These are phyloP conservation scores for Prunella vulgaris DNA, from an alignment of 257 asterid species.

Conservation along the genomic window DNA sequence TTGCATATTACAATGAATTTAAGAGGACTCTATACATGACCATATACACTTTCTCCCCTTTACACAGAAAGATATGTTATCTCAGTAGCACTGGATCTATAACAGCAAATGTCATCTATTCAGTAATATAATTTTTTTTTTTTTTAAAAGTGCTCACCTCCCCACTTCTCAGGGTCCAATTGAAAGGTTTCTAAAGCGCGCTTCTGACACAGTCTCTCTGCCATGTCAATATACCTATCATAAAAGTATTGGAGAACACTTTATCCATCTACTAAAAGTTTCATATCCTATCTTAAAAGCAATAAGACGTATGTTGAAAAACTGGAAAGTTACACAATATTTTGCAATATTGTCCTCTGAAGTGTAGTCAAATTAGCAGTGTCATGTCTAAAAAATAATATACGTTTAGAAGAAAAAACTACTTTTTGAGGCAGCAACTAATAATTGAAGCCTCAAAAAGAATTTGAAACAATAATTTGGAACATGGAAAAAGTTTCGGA, in stretches of 20 bases:
- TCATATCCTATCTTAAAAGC: background rate
- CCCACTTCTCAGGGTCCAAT: conserved; percentile 93
- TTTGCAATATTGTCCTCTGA: background rate
- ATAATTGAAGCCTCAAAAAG: no score
- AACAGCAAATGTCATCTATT: no score
- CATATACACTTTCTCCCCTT: background rate
- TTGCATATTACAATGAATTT: background rate
- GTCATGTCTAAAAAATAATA: background rate
- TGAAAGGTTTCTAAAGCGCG: conserved; percentile 84
- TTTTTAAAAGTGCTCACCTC: conserved; percentile 60
- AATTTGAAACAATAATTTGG: background rate
- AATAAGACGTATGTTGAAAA: background rate
- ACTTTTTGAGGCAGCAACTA: background rate
- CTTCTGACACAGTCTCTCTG: conserved; percentile 88
- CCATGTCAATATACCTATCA: conserved; percentile 93
- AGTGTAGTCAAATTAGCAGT: background rate
- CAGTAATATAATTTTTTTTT: no score
- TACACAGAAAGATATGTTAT: no score
- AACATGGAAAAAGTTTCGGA: background rate
- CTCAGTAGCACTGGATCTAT: no score
- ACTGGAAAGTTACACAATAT: background rate
- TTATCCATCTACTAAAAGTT: background rate
- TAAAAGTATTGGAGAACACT: background rate
- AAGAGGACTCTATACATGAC: background rate
- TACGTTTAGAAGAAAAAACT: background rate